A percentile compares a stretch with the other conserved stretches of the same genome.
These are phyloP conservation scores for Aspergillus bertholletiae DNA, from an alignment of 495 filamentous ascomycete species.

Conservation along the genomic window DNA sequence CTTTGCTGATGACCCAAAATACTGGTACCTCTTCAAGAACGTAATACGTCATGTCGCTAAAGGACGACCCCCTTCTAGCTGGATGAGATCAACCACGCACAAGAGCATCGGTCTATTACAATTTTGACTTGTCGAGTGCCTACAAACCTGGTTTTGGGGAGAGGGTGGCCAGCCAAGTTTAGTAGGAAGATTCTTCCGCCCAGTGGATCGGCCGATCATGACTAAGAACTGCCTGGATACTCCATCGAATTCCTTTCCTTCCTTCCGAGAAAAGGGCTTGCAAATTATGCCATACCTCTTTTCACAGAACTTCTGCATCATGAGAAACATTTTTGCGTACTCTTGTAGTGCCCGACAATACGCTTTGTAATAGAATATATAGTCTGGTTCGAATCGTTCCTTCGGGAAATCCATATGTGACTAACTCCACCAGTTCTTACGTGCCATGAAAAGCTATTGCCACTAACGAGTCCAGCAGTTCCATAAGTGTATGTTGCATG, in stretches of 20 bases:
- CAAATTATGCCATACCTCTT: neutral
- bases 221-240: neutral
- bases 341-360: neutral
- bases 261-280: too few species aligned
- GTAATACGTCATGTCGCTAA: too few species aligned
- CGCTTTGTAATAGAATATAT: too few species aligned
- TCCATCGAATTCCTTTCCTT: too few species aligned
- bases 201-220: neutral
- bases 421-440: neutral
- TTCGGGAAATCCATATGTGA: neutral
- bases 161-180: neutral
- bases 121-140: too few species aligned
- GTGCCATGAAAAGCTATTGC: neutral
- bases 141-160: too few species aligned
- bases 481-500: neutral
- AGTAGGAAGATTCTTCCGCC: neutral
- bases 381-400: too few species aligned
- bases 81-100: too few species aligned
- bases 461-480: neutral
- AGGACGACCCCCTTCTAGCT: too few species aligned
- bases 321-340: neutral
- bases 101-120: too few species aligned
- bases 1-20: too few species aligned
- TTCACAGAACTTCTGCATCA: neutral
- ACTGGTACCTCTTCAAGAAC: too few species aligned